Percentiles rank a stretch among this genome's conserved stretches.
Evolutionary conservation across 306 rosid species (phyloP).

Genomic region (Pyrus pyrifolia): DNA sequence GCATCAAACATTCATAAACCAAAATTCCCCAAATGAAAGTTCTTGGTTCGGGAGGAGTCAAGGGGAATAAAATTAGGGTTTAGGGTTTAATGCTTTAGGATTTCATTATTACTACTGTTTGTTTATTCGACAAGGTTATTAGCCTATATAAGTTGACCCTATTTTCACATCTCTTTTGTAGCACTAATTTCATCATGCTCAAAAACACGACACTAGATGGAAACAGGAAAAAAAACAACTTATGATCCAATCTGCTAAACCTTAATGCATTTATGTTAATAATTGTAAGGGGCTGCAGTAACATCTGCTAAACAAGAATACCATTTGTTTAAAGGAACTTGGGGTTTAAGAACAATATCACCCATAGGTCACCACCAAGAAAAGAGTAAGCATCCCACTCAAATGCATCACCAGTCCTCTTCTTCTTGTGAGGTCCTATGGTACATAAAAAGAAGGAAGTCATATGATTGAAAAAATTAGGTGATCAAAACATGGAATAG

Average conservation of each 20-base stretch:
- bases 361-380: constrained; percentile 2
- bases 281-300: not conserved
- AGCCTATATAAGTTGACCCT: too few relatives aligned
- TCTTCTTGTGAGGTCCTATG: constrained; percentile 8
- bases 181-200: too few relatives aligned
- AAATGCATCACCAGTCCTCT: constrained; percentile 4
- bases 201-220: too few relatives aligned
- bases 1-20: not conserved
- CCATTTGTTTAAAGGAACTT: not conserved
- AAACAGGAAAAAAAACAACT: too few relatives aligned
- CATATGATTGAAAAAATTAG: not conserved
- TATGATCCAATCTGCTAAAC: too few relatives aligned
- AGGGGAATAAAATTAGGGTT: too few relatives aligned
- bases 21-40: not conserved
- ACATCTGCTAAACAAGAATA: not conserved
- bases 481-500: not conserved
- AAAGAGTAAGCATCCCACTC: constrained; percentile 2
- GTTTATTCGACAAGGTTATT: not conserved
- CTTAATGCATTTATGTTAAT: not conserved
- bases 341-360: not conserved
- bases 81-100: not conserved
- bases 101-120: not conserved
- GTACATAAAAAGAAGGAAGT: constrained; percentile 2
- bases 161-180: too few relatives aligned
- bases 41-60: not conserved